phyloP scores from a whole-genome alignment of 2,329 filamentous ascomycete genomes.

The Malbranchea cinnamomea region DNA sequence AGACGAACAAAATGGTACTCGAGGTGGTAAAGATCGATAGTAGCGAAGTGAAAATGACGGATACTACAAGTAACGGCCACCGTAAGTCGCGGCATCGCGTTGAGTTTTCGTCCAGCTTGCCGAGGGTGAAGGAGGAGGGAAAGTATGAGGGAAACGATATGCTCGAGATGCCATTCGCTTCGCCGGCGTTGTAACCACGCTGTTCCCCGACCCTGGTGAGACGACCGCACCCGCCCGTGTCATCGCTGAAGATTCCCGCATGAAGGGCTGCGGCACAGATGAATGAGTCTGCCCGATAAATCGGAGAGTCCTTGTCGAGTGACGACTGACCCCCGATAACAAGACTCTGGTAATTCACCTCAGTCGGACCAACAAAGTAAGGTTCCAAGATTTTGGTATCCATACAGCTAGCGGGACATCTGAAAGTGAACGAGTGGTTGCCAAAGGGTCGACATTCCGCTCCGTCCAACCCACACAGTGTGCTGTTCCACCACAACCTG shows the following conservation, averaged over 20 bases:
- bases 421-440: slow-evolving; percentile 31
- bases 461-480: slow-evolving; percentile 13
- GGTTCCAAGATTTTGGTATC: slow-evolving; percentile 37
- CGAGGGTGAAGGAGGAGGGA: slow-evolving; percentile 42
- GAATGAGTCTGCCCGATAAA: slow-evolving; percentile 46
- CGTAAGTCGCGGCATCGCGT: slow-evolving; percentile 39
- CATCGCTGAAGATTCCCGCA: slow-evolving; percentile 40
- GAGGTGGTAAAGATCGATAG: slow-evolving; percentile 2
- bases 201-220: slow-evolving; percentile 39
- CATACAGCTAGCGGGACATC: slow-evolving; percentile 43
- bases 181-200: slow-evolving; percentile 29
- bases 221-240: slow-evolving; percentile 42
- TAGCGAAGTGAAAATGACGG: slow-evolving; percentile 39
- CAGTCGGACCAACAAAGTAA: slow-evolving; percentile 41
- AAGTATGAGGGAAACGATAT: slow-evolving; percentile 42
- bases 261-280: slow-evolving; percentile 47
- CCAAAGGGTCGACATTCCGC: slow-evolving; percentile 1
- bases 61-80: slow-evolving; percentile 42
- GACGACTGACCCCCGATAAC: slow-evolving; percentile 39
- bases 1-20: slow-evolving; percentile 37
- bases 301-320: slow-evolving; percentile 24
- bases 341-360: slow-evolving; percentile 38
- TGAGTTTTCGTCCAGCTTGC: slow-evolving; percentile 22
- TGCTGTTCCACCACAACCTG: slow-evolving; percentile 28
- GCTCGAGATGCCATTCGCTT: slow-evolving; percentile 37